Base-by-base conservation (phyloP, 331 rosid genomes). In the Erythrophleum ivorense region DNA sequence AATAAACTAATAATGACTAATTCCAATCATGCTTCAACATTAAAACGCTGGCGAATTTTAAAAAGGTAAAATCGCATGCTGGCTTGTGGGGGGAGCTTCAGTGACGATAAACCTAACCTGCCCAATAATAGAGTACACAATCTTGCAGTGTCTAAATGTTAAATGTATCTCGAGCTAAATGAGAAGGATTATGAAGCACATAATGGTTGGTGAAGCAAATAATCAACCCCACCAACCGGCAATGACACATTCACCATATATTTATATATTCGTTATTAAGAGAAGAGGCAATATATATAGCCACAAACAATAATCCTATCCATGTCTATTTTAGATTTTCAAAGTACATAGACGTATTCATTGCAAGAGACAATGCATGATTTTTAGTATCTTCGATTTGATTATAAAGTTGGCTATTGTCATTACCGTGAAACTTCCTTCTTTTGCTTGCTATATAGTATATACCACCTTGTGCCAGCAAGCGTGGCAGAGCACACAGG, bases 201-300 rank as follows among this genome's bases (percentile, higher is more conserved):
- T 36, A 62, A 70, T 59, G 57, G 76, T 70, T 34, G 54, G 19
- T 10, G 65, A 76, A 48, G 31, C 65, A 54, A 63, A 43, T 24
- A 71, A 66, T 60, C 57, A 40, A 31, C 76, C 83, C 66, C 48
- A 78, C 43, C 87, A 49, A 79, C 87, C 83, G 87, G 83, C 81
- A 81, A 71, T 40, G 57, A 65, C 83, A 78, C 80, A 71, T 62
- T 63, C 34, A 80, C 14, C 71, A 63, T 72, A 29, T 74, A 76
- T 76, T 21, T 72, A 50, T 8, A 15, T 52, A 43, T 19, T 9
- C 31, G n/a, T 67, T 15, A 41, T 55, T 75, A 45, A 67, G 45
- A 64, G 16, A 21, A 10, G 34, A 9, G 33, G 63, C 6, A 3
- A 19, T 7, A 57, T 1, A 19, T 60, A 69, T 43, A 13, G 11